Conservation (phyloP, 2,329 filamentous ascomycete genomes). For the Neonectria hederae region DNA sequence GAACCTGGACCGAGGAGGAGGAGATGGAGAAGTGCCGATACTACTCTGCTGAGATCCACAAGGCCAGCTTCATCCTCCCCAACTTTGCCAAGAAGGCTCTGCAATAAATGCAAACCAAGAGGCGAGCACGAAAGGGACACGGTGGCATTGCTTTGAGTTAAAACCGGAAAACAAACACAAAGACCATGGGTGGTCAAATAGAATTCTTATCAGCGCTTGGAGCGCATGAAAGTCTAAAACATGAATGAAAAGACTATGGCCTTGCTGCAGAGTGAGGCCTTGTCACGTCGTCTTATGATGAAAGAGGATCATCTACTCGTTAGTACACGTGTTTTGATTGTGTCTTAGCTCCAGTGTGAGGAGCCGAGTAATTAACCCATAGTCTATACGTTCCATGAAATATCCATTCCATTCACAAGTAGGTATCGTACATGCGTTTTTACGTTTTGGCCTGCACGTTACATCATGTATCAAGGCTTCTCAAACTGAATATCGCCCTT, state of each 20-base stretch:
- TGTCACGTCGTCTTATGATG: slow-evolving; percentile 31
- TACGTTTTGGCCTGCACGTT: not conserved
- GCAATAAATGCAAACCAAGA: slow-evolving; percentile 52
- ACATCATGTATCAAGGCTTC: slow-evolving; percentile 35
- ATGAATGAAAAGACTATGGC: slow-evolving; percentile 28
- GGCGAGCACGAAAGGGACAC: slow-evolving; percentile 11
- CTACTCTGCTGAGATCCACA: slow-evolving; percentile 97
- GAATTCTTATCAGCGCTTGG: slow-evolving; percentile 16
- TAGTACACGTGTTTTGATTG: not conserved
- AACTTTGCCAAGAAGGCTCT: slow-evolving; percentile 88
- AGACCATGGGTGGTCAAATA: slow-evolving; percentile 34
- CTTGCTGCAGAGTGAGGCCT: slow-evolving; percentile 29
- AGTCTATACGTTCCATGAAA: not conserved
- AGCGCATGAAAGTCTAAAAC: slow-evolving; percentile 7
- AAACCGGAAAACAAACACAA: slow-evolving; percentile 30
- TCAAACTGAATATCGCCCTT: slow-evolving; percentile 59
- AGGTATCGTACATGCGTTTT: not conserved
- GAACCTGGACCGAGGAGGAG: slow-evolving; percentile 84
- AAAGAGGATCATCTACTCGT: slow-evolving; percentile 19
- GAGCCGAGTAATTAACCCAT: not conserved
- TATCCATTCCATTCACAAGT: not conserved
- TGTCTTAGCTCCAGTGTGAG: not conserved
- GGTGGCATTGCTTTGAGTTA: slow-evolving; percentile 34
- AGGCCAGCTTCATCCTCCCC: slow-evolving; percentile 91
- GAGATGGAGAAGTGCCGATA: slow-evolving; percentile 94